Percentiles rank a stretch among this genome's conserved stretches.
phyloP scores from a whole-genome alignment of 306 rosid genomes.

The Dicorynia guianensis region DNA sequence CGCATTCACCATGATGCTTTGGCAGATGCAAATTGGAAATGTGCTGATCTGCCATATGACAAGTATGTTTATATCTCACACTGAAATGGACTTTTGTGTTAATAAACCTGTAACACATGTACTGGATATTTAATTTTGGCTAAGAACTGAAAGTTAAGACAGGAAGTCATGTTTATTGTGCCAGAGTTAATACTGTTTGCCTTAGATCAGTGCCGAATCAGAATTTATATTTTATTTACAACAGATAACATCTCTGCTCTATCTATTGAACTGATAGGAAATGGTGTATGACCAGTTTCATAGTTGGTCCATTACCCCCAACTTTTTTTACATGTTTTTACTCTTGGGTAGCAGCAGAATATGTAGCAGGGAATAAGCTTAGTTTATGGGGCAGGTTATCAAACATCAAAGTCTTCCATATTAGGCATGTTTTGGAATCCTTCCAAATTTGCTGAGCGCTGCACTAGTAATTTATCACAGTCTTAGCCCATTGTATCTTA shows the following conservation, averaged over 20 bases:
- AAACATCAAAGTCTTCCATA: too few relatives aligned
- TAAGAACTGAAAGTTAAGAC: neutral
- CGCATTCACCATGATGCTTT: conserved; percentile 71
- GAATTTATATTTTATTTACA: neutral
- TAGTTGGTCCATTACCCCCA: neutral
- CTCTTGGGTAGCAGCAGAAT: neutral
- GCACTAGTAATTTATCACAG: neutral
- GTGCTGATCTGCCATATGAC: conserved; percentile 69
- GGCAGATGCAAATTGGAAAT: conserved; percentile 67
- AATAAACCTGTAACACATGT: neutral
- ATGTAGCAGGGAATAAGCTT: neutral
- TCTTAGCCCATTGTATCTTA: neutral
- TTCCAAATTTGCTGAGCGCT: neutral
- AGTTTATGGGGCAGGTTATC: too few relatives aligned
- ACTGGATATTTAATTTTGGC: neutral
- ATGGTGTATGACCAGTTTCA: neutral
- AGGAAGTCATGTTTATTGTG: conserved; percentile 2
- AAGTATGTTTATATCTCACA: conserved; percentile 48
- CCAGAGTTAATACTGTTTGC: neutral
- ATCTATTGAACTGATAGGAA: neutral
- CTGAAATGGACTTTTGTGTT: neutral
- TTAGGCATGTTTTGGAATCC: neutral
- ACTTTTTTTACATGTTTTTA: neutral
- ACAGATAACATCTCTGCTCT: neutral
- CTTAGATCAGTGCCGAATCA: neutral